Conservation (phyloP, 805 yeast genomes). For the Yamadazyma sp. region DNA sequence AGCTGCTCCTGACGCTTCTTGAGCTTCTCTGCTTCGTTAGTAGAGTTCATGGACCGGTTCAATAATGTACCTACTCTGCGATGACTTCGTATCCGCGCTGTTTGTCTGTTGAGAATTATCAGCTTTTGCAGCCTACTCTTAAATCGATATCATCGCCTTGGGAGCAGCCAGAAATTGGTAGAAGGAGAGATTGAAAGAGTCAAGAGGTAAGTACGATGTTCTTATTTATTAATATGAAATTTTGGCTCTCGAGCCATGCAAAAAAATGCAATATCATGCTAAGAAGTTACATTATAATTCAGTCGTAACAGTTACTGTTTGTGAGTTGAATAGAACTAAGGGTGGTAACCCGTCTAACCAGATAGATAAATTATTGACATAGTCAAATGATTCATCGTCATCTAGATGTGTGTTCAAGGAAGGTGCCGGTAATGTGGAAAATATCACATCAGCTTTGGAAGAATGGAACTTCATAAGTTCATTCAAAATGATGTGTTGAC, state of each 20-base stretch:
- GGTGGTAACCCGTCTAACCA: conserved; percentile 89
- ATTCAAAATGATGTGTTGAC: conserved; percentile 85
- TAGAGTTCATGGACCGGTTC: conserved; percentile 8
- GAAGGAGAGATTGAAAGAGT: too few species aligned
- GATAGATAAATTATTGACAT: conserved; percentile 68
- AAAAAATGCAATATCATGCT: not conserved
- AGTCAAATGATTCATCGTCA: conserved; percentile 67
- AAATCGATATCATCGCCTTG: too few species aligned
- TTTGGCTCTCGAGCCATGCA: too few species aligned
- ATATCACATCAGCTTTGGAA: conserved; percentile 56
- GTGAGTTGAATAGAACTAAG: conserved; percentile 76
- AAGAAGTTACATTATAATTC: conserved; percentile 52
- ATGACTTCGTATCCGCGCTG: too few species aligned
- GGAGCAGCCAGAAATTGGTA: too few species aligned
- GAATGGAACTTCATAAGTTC: conserved; percentile 76
- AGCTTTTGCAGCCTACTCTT: too few species aligned
- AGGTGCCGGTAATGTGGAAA: conserved; percentile 91
- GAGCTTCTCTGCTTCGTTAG: conserved; percentile 30
- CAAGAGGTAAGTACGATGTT: too few species aligned
- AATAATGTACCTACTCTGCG: conserved; percentile 8
- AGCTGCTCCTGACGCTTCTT: conserved; percentile 48
- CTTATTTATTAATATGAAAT: too few species aligned
- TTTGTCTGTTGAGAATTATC: too few species aligned
- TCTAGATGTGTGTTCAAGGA: conserved; percentile 74
- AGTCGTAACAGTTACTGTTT: conserved; percentile 94